Conservation (phyloP, 208 protist genomes). For the Trypanosoma conorhini region DNA sequence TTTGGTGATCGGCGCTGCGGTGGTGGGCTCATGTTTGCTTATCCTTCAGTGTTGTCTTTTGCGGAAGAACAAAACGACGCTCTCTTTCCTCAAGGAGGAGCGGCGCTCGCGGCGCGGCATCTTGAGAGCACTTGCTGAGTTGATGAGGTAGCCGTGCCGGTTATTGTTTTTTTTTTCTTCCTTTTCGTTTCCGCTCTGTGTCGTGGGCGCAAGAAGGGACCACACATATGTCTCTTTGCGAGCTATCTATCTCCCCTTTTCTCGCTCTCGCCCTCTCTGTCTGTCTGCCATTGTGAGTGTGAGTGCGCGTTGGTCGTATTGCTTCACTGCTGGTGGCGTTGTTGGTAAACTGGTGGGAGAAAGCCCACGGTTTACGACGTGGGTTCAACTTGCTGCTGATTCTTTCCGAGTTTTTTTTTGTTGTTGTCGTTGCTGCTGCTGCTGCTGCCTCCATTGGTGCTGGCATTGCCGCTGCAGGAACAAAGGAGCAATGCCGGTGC, state of each 20-base stretch:
- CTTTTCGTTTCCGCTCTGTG: background rate
- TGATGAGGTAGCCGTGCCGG: background rate
- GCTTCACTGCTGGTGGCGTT: constrained; percentile 14
- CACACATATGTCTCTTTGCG: background rate
- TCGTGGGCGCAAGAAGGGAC: background rate
- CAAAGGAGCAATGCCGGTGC: constrained; percentile 61
- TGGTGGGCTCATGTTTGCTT: constrained; percentile 31
- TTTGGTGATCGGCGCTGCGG: constrained; percentile 36
- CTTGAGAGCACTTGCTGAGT: constrained; percentile 6
- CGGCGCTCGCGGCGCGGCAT: background rate
- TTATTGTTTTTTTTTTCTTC: constrained; percentile 6
- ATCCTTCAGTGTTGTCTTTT: constrained; percentile 34
- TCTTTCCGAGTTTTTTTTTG: background rate
- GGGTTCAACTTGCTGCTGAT: background rate
- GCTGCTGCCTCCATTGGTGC: background rate
- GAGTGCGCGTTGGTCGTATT: background rate
- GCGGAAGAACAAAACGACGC: constrained; percentile 17
- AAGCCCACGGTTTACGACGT: background rate
- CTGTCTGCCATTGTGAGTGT: background rate
- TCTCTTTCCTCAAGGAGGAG: constrained; percentile 7
- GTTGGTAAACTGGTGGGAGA: background rate
- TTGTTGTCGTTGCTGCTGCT: constrained; percentile 7
- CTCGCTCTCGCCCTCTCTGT: too few species aligned
- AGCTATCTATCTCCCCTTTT: background rate
- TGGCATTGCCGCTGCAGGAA: constrained; percentile 2